A percentile compares a stretch with the other conserved stretches of the same genome.
Evolutionary conservation across 257 asterid genomes (phyloP).

Genomic region (Solanum appendiculatum): DNA sequence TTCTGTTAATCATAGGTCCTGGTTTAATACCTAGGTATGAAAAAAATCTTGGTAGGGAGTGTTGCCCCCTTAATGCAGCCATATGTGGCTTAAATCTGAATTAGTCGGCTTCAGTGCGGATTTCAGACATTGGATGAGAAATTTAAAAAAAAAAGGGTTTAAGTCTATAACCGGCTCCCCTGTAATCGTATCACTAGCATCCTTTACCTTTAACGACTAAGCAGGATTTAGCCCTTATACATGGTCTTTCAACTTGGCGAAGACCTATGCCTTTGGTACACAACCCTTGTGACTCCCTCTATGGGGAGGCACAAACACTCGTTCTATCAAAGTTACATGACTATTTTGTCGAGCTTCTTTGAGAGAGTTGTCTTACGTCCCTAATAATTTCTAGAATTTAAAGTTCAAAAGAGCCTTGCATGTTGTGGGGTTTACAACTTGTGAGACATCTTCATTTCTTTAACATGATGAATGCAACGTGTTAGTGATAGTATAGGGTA

Average conservation of each 20-base stretch:
- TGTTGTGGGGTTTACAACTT: background rate
- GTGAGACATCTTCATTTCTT: background rate
- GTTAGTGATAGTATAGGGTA: background rate
- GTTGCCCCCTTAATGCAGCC: too few relatives aligned
- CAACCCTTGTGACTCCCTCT: background rate
- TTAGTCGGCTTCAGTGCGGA: too few relatives aligned
- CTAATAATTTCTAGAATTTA: background rate
- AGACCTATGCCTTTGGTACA: background rate
- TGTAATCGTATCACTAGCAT: background rate
- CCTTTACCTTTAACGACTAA: background rate
- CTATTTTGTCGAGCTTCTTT: background rate
- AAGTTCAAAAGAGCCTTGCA: background rate
- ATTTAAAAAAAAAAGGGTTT: too few relatives aligned
- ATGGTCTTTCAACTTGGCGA: background rate
- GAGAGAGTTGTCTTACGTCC: background rate
- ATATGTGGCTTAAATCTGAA: too few relatives aligned
- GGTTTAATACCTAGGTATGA: background rate
- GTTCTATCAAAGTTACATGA: background rate
- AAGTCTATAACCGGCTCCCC: background rate
- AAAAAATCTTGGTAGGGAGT: too few relatives aligned
- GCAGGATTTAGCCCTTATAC: background rate
- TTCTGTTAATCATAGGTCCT: too few relatives aligned
- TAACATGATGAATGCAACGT: background rate
- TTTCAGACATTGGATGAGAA: too few relatives aligned
- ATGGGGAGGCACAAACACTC: background rate